phyloP scores from a whole-genome alignment of 2,329 filamentous ascomycete species.

The Fusarium phyllophilum region DNA sequence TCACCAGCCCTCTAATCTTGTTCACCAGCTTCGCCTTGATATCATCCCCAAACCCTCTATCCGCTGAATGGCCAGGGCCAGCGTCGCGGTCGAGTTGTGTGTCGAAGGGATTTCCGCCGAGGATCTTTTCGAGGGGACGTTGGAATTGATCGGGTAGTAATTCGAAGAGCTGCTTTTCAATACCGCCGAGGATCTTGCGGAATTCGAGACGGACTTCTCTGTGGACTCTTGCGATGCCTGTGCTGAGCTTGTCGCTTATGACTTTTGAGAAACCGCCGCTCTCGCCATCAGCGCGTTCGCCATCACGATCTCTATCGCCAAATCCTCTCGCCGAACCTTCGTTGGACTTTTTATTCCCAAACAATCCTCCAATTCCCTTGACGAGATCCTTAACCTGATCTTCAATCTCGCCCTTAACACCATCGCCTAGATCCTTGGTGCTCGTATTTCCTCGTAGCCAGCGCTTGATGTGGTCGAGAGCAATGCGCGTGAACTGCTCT shows the following conservation, averaged over 20 bases:
- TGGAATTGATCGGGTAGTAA: conserved; percentile 56
- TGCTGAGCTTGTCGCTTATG: conserved; percentile 59
- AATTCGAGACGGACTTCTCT: conserved; percentile 58
- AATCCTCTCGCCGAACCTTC: conserved; percentile 48
- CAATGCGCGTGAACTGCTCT: conserved; percentile 58
- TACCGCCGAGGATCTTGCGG: conserved; percentile 55
- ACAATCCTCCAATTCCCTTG: conserved; percentile 55
- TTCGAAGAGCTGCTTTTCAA: conserved; percentile 59
- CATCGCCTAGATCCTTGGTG: conserved; percentile 55
- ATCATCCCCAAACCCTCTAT: conserved; percentile 56
- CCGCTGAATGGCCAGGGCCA: conserved; percentile 33
- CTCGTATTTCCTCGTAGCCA: conserved; percentile 57
- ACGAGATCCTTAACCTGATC: conserved; percentile 58
- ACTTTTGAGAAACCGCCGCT: conserved; percentile 54
- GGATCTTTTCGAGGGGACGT: conserved; percentile 56
- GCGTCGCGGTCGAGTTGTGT: conserved; percentile 53
- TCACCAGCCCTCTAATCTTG: conserved; percentile 57
- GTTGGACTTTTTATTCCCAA: conserved; percentile 51
- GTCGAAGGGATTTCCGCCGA: conserved; percentile 59
- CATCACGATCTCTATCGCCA: conserved; percentile 43
- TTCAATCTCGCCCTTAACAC: conserved; percentile 56
- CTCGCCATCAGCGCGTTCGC: conserved; percentile 42
- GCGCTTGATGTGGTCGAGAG: conserved; percentile 58
- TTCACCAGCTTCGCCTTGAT: conserved; percentile 56
- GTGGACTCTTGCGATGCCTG: conserved; percentile 56